Evolutionary conservation across 768 basidiomycete genomes (phyloP), one percentile per base, ranked within the genome.

Genomic region (Rhizopogon sp.): DNA sequence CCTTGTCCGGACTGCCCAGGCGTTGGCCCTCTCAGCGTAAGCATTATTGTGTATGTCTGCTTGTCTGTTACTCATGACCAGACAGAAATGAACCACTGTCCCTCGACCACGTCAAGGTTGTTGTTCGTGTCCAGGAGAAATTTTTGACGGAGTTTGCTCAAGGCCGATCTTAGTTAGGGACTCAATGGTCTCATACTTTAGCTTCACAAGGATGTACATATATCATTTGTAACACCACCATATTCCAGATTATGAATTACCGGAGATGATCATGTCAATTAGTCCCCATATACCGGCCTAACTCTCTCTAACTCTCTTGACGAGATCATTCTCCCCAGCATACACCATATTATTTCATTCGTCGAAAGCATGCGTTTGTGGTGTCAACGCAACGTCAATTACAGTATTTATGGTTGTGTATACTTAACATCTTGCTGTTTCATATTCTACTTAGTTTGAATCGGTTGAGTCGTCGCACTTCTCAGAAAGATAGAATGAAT

Each of bases 281-380:
- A 80, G 31, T 70, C 83, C 91, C 90, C 90, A 95, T 53, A 94
- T 84, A 0, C 92, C 91, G 0, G 90, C 90, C 87, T 77, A 35
- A 96, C 88, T 0, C 92, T 87, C 58, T 92, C 87, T 77, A 35
- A 96, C 88, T 0, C 92, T 87, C 58, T 92, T 90, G 5, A 96
- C 90, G 9, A 96, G 77, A 31, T 88, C 87, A 66, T 95, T 93
- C 95, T 95, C 4, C 91, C 93, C 43, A 96, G 70, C 83, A 93
- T 86, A 43, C 81, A 84, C 0, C 88, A 87, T 55, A 95, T 64
- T 43, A 90, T 67, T 65, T 84, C 88, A 56, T 90, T 85, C 43
- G 83, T 91, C 42, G 84, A 87, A 60, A 78, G 76, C 58, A 73
- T 60, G 37, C 58, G 53, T 49, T 56, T 50, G 3, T 62, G 25